Conservation (phyloP, 805 yeast genomes). For the Candida andamanensis region DNA sequence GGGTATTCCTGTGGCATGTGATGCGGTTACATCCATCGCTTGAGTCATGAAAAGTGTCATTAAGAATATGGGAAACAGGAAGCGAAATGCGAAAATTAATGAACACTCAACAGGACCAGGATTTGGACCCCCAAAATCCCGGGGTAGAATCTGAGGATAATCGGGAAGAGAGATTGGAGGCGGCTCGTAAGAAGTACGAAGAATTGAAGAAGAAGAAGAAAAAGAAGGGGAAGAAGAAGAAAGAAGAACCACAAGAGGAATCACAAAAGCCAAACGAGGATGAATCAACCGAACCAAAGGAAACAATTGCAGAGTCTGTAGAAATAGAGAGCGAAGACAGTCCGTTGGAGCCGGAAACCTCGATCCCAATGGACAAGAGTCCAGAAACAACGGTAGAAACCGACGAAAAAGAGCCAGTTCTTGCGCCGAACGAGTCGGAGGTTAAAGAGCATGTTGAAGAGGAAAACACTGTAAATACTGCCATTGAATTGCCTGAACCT, state of each 20-base stretch:
- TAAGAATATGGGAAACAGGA: too few species aligned
- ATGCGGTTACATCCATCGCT: too few species aligned
- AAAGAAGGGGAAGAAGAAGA: conserved; percentile 26
- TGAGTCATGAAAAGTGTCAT: too few species aligned
- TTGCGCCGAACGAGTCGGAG: too few species aligned
- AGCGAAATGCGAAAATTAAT: too few species aligned
- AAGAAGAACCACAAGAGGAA: conserved; percentile 7
- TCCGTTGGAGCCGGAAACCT: too few species aligned
- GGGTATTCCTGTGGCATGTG: too few species aligned
- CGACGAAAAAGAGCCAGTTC: conserved; percentile 3
- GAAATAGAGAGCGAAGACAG: conserved; percentile 2
- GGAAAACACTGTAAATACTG: background rate
- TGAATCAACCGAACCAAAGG: conserved; percentile 6
- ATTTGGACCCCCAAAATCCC: too few species aligned
- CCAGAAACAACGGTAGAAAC: conserved; percentile 4
- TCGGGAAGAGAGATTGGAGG: conserved; percentile 62
- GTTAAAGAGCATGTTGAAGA: background rate
- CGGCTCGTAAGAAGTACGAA: conserved; percentile 69
- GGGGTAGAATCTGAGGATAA: too few species aligned
- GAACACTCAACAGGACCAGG: too few species aligned
- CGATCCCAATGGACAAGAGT: too few species aligned
- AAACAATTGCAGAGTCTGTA: conserved; percentile 3
- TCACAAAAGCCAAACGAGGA: conserved; percentile 10
- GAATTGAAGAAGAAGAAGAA: conserved; percentile 57
- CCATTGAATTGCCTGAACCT: background rate